Percentiles rank a stretch among this genome's conserved stretches.
phyloP scores from a whole-genome alignment of 2,329 filamentous ascomycete genomes.

The Aaosphaeria pasadenensis region DNA sequence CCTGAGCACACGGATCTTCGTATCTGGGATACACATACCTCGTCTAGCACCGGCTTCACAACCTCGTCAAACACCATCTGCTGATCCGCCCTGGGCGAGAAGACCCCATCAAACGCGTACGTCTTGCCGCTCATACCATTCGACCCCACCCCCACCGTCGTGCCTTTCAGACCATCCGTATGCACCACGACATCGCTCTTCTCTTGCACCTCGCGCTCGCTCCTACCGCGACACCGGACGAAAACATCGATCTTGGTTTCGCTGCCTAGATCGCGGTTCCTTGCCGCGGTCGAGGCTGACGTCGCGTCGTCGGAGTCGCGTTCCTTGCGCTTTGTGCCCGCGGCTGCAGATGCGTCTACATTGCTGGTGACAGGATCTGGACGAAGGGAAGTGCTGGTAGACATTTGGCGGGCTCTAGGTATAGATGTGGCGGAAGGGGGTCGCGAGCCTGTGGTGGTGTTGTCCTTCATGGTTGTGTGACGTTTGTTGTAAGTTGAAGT shows the following conservation, averaged over 20 bases:
- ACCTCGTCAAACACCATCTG: constrained; percentile 93
- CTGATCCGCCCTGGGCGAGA: constrained; percentile 92
- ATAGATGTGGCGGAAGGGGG: no score
- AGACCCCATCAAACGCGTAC: constrained; percentile 96
- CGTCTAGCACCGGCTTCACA: constrained; percentile 85
- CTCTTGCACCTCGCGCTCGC: constrained; percentile 86
- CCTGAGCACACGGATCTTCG: no score
- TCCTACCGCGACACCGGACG: constrained; percentile 88
- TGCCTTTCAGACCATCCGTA: constrained; percentile 85
- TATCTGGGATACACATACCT: constrained; percentile 54
- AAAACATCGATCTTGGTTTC: constrained; percentile 98
- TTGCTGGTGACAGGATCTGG: no score
- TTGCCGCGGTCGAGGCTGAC: no score
- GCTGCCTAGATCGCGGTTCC: constrained; percentile 59
- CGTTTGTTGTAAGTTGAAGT: no score
- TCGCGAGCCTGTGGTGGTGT: no score
- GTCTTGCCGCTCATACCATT: constrained; percentile 92
- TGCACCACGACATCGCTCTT: constrained; percentile 91
- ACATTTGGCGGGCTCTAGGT: no score
- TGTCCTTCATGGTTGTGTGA: no score
- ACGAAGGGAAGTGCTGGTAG: no score
- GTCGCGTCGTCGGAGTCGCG: constrained; percentile 61
- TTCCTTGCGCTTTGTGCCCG: constrained; percentile 78
- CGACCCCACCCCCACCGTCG: constrained; percentile 84
- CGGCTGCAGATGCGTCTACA: constrained; percentile 42